A percentile compares a stretch with the other conserved stretches of the same genome.
phyloP scores from a whole-genome alignment of 2,329 filamentous ascomycete genomes.

The Aspergillus glaucus region DNA sequence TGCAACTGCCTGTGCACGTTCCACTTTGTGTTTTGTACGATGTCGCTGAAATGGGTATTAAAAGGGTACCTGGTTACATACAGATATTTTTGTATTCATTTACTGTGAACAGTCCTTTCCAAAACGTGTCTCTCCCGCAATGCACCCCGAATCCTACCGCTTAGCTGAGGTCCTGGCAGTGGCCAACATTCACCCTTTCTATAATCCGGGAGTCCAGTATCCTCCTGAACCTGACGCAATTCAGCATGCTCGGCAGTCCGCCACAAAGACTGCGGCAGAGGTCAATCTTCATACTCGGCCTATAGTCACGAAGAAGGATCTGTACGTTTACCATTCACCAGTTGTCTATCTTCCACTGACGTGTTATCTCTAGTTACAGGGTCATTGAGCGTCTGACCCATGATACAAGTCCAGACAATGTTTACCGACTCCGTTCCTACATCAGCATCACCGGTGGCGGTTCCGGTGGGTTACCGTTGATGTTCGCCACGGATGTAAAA shows the following conservation, averaged over 20 bases:
- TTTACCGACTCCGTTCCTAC: slow-evolving; percentile 34
- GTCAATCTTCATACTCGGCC: no score
- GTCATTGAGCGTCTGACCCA: slow-evolving; percentile 29
- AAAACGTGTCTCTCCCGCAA: no score
- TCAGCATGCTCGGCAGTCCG: not conserved
- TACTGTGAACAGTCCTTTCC: no score
- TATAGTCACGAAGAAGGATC: not conserved
- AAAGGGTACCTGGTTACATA: no score
- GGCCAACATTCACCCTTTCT: slow-evolving; percentile 33
- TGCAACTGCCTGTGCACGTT: no score
- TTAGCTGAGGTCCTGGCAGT: slow-evolving; percentile 26
- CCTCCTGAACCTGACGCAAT: slow-evolving; percentile 20
- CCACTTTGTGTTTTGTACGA: no score
- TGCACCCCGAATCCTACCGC: no score
- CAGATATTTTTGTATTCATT: no score
- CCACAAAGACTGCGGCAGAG: no score
- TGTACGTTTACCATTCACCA: not conserved
- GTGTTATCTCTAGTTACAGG: slow-evolving; percentile 24
- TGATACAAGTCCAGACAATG: slow-evolving; percentile 30
- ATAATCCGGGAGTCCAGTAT: slow-evolving; percentile 21
- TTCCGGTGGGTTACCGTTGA: slow-evolving; percentile 23
- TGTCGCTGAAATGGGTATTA: no score
- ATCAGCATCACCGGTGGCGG: slow-evolving; percentile 40
- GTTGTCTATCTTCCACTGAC: not conserved
- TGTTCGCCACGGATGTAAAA: slow-evolving; percentile 36